Conservation (phyloP, 1,284 basidiomycete species). For the Sanghuangporus baumii region DNA sequence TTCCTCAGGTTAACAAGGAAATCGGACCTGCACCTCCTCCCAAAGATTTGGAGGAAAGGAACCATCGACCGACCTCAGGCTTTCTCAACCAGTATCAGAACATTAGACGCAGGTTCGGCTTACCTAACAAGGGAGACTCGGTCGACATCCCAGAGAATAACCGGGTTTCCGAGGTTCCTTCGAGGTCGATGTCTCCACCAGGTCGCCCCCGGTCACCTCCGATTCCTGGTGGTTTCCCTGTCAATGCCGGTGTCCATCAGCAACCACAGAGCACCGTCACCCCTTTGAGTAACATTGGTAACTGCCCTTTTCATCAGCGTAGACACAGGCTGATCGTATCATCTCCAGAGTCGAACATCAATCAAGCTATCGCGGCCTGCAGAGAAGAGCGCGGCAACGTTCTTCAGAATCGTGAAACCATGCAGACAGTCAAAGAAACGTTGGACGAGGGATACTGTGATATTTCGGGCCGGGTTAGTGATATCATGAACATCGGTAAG, state of each 20-base stretch:
- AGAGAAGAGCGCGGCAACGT: conserved; percentile 61
- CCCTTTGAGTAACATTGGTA: conserved; percentile 57
- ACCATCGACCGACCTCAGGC: conserved; percentile 9
- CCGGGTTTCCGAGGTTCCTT: not conserved
- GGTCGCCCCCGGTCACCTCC: conserved; percentile 4
- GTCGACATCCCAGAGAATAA: not conserved
- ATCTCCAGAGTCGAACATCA: conserved; percentile 55
- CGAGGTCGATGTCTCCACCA: not conserved
- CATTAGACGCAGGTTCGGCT: conserved; percentile 25
- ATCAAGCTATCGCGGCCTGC: conserved; percentile 76
- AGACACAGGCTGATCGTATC: not conserved
- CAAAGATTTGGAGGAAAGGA: not conserved
- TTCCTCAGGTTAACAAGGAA: not conserved
- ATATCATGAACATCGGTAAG: conserved; percentile 57
- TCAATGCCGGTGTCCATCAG: conserved; percentile 15
- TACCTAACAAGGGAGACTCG: conserved; percentile 1
- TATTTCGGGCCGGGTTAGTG: conserved; percentile 59
- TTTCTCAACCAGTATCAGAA: conserved; percentile 24
- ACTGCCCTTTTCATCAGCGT: conserved; percentile 19
- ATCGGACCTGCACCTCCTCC: not conserved
- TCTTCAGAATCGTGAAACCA: conserved; percentile 57
- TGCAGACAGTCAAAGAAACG: conserved; percentile 72
- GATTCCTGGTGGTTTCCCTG: conserved; percentile 15
- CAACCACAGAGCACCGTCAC: conserved; percentile 36
- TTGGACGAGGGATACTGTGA: conserved; percentile 82